phyloP scores from a whole-genome alignment of 306 rosid genomes.

The Vigna trinervia region DNA sequence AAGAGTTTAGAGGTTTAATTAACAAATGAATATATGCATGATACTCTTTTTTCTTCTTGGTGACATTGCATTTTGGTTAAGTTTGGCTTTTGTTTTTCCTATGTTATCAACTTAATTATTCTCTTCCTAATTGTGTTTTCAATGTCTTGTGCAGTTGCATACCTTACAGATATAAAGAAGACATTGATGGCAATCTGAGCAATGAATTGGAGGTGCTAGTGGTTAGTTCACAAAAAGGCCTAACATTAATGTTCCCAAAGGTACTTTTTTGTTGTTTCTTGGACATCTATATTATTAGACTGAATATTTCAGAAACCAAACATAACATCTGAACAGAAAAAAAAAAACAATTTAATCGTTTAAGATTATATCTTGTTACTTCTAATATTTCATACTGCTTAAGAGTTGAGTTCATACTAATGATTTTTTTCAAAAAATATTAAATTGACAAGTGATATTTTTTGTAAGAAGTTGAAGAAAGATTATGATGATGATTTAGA shows the following conservation, averaged over 20 bases:
- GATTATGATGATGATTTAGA: too few relatives aligned
- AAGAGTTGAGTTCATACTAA: too few relatives aligned
- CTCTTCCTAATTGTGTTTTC: neutral
- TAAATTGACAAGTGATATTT: too few relatives aligned
- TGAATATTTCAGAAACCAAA: neutral
- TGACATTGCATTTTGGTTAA: neutral
- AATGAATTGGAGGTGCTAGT: constrained; percentile 82
- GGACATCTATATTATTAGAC: neutral
- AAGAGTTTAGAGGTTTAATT: neutral
- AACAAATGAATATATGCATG: neutral
- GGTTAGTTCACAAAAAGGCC: constrained; percentile 87
- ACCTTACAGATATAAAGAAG: constrained; percentile 76
- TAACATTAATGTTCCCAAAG: constrained; percentile 87
- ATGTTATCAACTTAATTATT: neutral
- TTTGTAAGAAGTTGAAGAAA: too few relatives aligned
- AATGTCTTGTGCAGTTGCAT: constrained; percentile 71
- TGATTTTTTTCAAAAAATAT: too few relatives aligned
- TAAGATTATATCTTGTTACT: neutral
- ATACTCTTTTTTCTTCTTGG: neutral
- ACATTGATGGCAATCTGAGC: constrained; percentile 46
- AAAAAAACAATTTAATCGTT: neutral
- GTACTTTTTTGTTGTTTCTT: constrained; percentile 40
- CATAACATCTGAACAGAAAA: neutral
- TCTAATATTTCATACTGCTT: too few relatives aligned
- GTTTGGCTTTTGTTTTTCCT: neutral